Evolutionary conservation across 441 rosid species (phyloP).

Genomic region (Adansonia rubrostipa): DNA sequence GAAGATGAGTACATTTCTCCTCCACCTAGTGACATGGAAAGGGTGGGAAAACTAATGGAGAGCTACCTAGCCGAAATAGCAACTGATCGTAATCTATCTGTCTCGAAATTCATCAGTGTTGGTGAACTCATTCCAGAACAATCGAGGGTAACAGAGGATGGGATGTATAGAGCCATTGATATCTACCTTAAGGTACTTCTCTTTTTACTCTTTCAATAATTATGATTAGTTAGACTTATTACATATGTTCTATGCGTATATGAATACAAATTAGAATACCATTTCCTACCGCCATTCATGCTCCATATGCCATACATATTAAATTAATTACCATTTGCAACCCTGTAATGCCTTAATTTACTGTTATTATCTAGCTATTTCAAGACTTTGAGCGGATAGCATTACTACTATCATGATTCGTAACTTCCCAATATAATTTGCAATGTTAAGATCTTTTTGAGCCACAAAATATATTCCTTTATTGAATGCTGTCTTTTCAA

Average conservation of each 20-base stretch:
- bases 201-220: neutral
- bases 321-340: neutral
- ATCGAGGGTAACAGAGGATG: constrained; percentile 69
- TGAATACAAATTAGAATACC: neutral
- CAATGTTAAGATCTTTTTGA: neutral
- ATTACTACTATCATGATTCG: neutral
- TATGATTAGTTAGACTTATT: neutral
- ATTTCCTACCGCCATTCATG: neutral
- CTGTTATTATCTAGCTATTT: neutral
- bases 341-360: neutral
- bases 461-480: constrained; percentile 7
- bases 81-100: constrained; percentile 56
- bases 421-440: neutral
- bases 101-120: constrained; percentile 53
- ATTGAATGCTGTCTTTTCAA: neutral
- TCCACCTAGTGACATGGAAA: constrained; percentile 52
- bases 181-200: constrained; percentile 69
- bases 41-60: constrained; percentile 71
- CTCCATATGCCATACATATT: neutral
- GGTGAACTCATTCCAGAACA: constrained; percentile 75
- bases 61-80: constrained; percentile 71
- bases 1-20: constrained; percentile 45
- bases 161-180: constrained; percentile 72
- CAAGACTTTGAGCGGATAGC: neutral
- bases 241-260: neutral